These are phyloP conservation scores for Phaeosphaeriaceae sp. DNA, from an alignment of 2,329 filamentous ascomycete genomes.

Conservation along the genomic window DNA sequence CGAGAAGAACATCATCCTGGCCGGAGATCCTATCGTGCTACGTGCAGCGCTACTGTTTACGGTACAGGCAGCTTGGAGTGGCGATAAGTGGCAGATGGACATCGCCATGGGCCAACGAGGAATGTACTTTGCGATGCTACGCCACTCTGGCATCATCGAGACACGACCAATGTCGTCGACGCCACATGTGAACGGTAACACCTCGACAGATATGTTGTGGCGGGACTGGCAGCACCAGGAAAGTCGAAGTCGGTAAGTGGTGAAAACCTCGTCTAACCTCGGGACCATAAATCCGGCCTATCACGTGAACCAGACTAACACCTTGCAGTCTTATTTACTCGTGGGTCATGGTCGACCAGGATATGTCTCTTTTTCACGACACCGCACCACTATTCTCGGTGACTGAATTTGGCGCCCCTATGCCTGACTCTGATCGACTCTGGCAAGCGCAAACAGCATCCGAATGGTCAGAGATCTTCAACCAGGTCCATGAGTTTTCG, in stretches of 20 bases:
- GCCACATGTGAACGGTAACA: conserved; percentile 55
- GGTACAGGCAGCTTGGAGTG: conserved; percentile 74
- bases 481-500: conserved; percentile 65
- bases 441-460: conserved; percentile 68
- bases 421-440: conserved; percentile 69
- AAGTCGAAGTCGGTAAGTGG: conserved; percentile 65
- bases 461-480: conserved; percentile 68
- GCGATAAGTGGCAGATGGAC: conserved; percentile 81
- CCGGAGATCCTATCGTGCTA: conserved; percentile 69
- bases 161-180: conserved; percentile 54
- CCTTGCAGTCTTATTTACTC: conserved; percentile 71
- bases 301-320: conserved; percentile 35
- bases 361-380: conserved; percentile 56
- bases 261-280: conserved; percentile 17
- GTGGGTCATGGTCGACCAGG: conserved; percentile 78
- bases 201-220: conserved; percentile 63
- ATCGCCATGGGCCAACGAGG: conserved; percentile 77
- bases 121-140: conserved; percentile 77
- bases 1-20: conserved; percentile 74
- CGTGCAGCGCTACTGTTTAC: conserved; percentile 73
- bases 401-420: conserved; percentile 69
- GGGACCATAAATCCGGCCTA: conserved; percentile 15
- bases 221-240: conserved; percentile 71
- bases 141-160: conserved; percentile 73
- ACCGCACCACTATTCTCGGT: conserved; percentile 64